Evolutionary conservation across 2,329 filamentous ascomycete genomes (phyloP), one percentile per base, ranked within the genome.

Genomic region (Fusarium temperatum): DNA sequence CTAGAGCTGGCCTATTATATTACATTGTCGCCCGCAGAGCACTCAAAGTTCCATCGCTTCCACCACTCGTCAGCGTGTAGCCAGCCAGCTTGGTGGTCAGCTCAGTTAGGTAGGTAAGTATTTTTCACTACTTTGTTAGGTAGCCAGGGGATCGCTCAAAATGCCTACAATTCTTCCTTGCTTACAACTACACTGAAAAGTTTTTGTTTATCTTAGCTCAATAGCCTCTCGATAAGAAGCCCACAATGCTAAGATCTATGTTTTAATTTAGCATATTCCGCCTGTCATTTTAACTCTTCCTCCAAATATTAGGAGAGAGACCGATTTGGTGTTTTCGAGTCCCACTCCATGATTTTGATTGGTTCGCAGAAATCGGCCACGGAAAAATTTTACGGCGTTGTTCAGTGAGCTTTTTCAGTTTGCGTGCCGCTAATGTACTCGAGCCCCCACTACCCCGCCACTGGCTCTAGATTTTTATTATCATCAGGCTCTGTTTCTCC

Each of bases 401-500:
- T 48, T 45, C 42, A 48, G 26, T 70, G 51, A 42, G 35, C 42
- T 54, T 66, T 63, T 70, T 70, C 44, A 65, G 32, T 66, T 44
- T 66, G 53, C 55, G 55, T 63, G 63, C 65, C 58, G 66, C 67
- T 70, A 70, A 70, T 70, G 65, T 55, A 48, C 54, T 57, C 32
- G 63, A 66, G 50, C 70, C 73, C 77, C 72, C 78, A 65, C 60
- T 67, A 68, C 72, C 75, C 70, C 72, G 66, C 77, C 75, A 75
- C 75, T 75, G 66, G 74, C 66, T 68, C 75, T 73, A 63, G 73
- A 78, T 72, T 79, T 78, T 77, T 72, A 72, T 78, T 74, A 68
- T 70, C 71, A 73, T 68, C 74, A 77, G 75, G 55, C 74, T 76
- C 68, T 74, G 45, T 66, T 60, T 73, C 60, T 66, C 44, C 60